A percentile compares a stretch with the other conserved stretches of the same genome.
Evolutionary conservation across 2,329 filamentous ascomycete genomes (phyloP).

Genomic region (Zymoseptoria brevis): DNA sequence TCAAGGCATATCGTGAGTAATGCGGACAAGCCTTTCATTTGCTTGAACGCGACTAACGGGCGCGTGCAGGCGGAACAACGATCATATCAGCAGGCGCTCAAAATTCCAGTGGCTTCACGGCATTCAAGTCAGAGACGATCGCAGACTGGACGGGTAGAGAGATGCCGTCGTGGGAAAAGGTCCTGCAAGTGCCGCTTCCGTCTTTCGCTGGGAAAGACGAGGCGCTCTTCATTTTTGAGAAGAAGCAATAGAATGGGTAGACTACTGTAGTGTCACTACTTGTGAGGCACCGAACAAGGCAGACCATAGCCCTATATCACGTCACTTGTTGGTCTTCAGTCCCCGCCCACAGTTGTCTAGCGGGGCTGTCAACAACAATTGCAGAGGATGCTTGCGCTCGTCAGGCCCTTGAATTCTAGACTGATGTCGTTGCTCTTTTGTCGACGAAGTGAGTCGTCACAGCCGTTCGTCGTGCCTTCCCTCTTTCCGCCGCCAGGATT

Average conservation of each 20-base stretch:
- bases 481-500: no score
- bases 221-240: slow-evolving; percentile 58
- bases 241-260: slow-evolving; percentile 4
- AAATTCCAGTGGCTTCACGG: slow-evolving; percentile 67
- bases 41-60: background rate
- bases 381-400: no score
- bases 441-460: background rate
- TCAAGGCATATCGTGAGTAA: slow-evolving; percentile 48
- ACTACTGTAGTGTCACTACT: background rate
- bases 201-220: slow-evolving; percentile 74
- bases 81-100: slow-evolving; percentile 68
- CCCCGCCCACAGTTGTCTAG: no score
- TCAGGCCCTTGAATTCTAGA: no score
- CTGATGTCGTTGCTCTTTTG: background rate
- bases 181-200: slow-evolving; percentile 58
- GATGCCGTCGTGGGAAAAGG: slow-evolving; percentile 49
- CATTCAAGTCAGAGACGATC: slow-evolving; percentile 55
- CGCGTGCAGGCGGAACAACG: slow-evolving; percentile 44
- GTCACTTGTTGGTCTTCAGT: background rate
- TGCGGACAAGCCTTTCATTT: background rate
- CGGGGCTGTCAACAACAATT: no score
- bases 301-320: no score
- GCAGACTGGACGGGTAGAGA: slow-evolving; percentile 58
- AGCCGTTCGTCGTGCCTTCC: background rate
- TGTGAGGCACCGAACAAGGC: no score